phyloP scores from a whole-genome alignment of 768 basidiomycete genomes.

The Pisolithus marmoratus region DNA sequence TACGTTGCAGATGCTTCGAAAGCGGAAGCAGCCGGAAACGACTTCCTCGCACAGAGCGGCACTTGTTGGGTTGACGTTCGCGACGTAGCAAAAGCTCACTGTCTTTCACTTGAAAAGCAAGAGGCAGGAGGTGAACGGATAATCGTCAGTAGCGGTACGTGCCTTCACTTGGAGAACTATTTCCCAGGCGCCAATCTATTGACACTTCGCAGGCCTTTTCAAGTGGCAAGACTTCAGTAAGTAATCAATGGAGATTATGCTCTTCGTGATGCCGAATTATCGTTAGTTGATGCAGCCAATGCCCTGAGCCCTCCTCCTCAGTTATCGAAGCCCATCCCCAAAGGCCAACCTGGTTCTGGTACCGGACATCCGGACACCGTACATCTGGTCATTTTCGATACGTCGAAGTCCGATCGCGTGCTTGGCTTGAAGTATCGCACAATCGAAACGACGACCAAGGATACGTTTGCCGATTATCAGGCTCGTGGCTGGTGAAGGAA shows the following conservation, averaged over 20 bases:
- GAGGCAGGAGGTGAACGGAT: constrained; percentile 54
- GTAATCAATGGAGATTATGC: not conserved
- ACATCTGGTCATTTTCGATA: constrained; percentile 27
- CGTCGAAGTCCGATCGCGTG: constrained; percentile 33
- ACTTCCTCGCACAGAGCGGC: constrained; percentile 18
- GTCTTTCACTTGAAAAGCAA: constrained; percentile 43
- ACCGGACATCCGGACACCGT: constrained; percentile 18
- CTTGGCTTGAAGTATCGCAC: constrained; percentile 38
- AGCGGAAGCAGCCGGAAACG: constrained; percentile 17
- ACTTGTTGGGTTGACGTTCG: constrained; percentile 46
- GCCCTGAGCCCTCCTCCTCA: constrained; percentile 26
- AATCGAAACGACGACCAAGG: constrained; percentile 36
- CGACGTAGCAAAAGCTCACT: constrained; percentile 51
- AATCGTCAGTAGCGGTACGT: constrained; percentile 37
- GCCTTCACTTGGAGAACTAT: not conserved
- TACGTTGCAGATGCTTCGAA: constrained; percentile 22
- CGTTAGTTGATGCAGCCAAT: constrained; percentile 35
- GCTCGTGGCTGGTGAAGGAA: constrained; percentile 34
- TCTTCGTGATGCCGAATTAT: not conserved
- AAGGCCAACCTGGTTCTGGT: constrained; percentile 31
- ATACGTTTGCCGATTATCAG: constrained; percentile 38
- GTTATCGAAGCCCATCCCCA: constrained; percentile 23
- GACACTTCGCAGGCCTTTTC: constrained; percentile 13
- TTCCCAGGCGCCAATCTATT: not conserved
- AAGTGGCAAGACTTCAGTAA: constrained; percentile 29